A percentile compares a stretch with the other conserved stretches of the same genome.
Conservation (phyloP, 108 stramenopile genomes). For the Nannochloropsis gaditana region DNA sequence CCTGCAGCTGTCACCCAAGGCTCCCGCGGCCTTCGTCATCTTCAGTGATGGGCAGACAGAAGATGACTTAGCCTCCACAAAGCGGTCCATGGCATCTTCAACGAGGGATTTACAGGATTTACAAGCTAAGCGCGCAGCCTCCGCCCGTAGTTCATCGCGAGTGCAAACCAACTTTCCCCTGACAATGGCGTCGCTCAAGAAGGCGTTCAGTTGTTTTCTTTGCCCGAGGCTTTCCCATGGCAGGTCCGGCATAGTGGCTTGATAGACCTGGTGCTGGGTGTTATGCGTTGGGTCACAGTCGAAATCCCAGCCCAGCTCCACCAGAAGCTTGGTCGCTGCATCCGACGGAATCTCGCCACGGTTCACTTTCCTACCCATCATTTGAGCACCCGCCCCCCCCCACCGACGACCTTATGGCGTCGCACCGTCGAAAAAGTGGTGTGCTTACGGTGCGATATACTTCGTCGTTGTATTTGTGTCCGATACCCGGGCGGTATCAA, state of each 20-base stretch:
- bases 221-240: not conserved
- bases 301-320: constrained; percentile 12
- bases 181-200: not conserved
- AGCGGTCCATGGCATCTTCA: not conserved
- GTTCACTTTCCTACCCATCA: not conserved
- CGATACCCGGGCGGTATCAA: not conserved
- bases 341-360: constrained; percentile 15
- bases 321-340: constrained; percentile 1
- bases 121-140: not conserved
- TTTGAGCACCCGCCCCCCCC: not conserved
- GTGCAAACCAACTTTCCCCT: not conserved
- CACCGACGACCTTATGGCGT: not conserved
- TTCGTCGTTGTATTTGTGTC: not conserved
- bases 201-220: constrained; percentile 17
- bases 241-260: not conserved
- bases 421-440: too few relatives aligned
- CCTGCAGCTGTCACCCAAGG: not conserved
- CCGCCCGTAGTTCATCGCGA: not conserved
- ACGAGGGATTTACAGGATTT: not conserved
- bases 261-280: not conserved
- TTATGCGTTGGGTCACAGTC: not conserved
- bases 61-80: not conserved
- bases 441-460: not conserved
- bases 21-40: not conserved
- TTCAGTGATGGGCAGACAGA: not conserved